Conservation (phyloP, 352 stramenopile species). For the Globisporangium apiculatum region DNA sequence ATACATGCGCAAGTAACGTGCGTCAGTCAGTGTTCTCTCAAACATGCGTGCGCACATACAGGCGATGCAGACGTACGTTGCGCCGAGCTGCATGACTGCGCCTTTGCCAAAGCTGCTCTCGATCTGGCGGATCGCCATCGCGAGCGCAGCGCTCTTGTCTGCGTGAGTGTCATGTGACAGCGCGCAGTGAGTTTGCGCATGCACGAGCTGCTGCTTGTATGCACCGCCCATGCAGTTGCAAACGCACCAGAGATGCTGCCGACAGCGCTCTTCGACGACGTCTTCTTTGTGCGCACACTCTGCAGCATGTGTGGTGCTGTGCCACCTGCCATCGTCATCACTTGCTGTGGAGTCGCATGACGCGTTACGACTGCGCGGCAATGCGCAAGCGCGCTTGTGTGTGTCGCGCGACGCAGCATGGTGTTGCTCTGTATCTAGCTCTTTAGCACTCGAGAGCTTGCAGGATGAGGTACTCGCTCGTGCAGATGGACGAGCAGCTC, state of each 20-base stretch:
- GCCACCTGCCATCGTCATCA: neutral
- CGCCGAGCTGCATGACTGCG: constrained; percentile 95
- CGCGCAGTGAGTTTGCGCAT: too few species aligned
- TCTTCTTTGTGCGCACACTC: constrained; percentile 15
- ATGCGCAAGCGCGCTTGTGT: neutral
- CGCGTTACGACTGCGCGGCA: neutral
- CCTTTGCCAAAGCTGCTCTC: constrained; percentile 95
- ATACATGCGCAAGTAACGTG: neutral
- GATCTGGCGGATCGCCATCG: constrained; percentile 94
- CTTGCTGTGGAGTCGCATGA: too few species aligned
- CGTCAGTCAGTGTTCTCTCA: neutral
- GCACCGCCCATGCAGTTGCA: neutral
- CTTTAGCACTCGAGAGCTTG: too few species aligned
- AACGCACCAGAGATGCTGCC: constrained; percentile 4
- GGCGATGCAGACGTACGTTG: constrained; percentile 36
- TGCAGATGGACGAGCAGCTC: too few species aligned
- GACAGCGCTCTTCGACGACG: constrained; percentile 11
- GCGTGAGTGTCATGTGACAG: neutral
- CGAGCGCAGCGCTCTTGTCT: constrained; percentile 85
- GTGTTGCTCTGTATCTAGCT: neutral
- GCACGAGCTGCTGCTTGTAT: too few species aligned
- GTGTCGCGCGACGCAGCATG: constrained; percentile 1
- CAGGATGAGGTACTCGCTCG: too few species aligned
- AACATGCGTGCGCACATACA: neutral
- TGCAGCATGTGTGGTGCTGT: constrained; percentile 1